Evolutionary conservation across 164 flowering plant genomes (phyloP), one percentile per base, ranked within the genome.

Genomic region (Tetrastigma voinierianum): DNA sequence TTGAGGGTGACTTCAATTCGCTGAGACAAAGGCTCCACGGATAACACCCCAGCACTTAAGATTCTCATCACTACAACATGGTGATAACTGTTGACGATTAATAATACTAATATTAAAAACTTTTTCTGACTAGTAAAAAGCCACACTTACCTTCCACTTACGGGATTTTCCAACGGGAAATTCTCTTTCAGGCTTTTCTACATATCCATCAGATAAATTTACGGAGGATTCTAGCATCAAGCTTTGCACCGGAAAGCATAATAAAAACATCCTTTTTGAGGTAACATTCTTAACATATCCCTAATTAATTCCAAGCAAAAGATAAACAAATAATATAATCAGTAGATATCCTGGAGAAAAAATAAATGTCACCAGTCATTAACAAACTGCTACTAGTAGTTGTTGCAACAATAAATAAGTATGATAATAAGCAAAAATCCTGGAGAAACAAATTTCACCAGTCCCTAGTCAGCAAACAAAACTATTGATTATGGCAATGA

Each of bases 221-320:
- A 93, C 87, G 71, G 24, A 86, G 90, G 70, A 95, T 76, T 79
- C 76, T 92, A 15, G 99, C 99, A 76, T 95, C 99, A 46, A 95
- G 57, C 72, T 88, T 88, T 78, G n/a, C n/a, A n/a, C 98, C 78
- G 4, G 99, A 89, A 20, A 92, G 90, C 84, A 82, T 63, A 71
- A 95, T 81, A n/a, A 69, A 95, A 94, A 66, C 98, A 94, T 71
- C 99, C 99, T n/a, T 77, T 86, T 89, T 47, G 97, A 48, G 7
- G 76, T 76, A 18, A 87, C 75, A 71, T 78, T 88, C 80, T 92
- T 95, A 48, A 95, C 90, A 81, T 92, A 95, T 40, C 99, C 99
- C 97, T 89, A 72, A 53, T 61, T 2, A 40, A 45, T 66, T 4
- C 67, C 46, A 51, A 59, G 58, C 64, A 40, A 40, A 32, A 32